Base-by-base conservation (phyloP, 169 alveolate genomes). In the Amoebophrya sp. region DNA sequence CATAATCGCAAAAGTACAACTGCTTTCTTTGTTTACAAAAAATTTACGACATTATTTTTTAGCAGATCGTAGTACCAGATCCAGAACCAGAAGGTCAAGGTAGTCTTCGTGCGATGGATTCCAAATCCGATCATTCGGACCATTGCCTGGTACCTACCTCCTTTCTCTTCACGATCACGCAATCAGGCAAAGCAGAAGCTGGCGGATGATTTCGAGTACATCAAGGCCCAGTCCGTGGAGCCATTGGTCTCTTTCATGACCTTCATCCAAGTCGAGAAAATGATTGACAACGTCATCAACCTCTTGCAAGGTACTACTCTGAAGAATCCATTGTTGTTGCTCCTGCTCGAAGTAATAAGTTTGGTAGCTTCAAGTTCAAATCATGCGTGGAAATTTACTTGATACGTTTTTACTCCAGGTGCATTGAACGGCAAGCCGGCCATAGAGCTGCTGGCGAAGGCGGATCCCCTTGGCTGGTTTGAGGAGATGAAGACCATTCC, bases 231-330 rank as follows among this genome's bases (percentile, higher is more conserved):
- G 93, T 97, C 98, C 26, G 96, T 95, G 91, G 97, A 96, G 50
- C 96, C 97, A 10, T 92, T 97, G 69, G 96, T 58, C 29, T 16
- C 26, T 2, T 58, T 58, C 23, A 58, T 58, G 78, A 58, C 4
- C 34, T 58, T 7, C 78, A n/a, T 58, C 5, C 78, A 58, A n/a
- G 23, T 23, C 26, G 78, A 58, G 7, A 58, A 58, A 92, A 98
- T 98, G 99, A 98, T 99, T 88, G 99, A 99, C 92, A 99, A 99
- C 94, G 99, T 99, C 87, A 97, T 99, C 90, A 98, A 98, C 93
- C 96, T 98, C 92, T 96, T 99, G 89, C 99, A 99, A 93, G 99
- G 99, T 29, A 96, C 98, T 45, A 95, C 97, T 93, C 48, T 42
- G n/a, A n/a, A n/a, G n/a, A n/a, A n/a, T n/a, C n/a, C n/a, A n/a